Percentiles rank a stretch among this genome's conserved stretches.
Conservation (phyloP, 2,329 filamentous ascomycete genomes). For the Neurospora crassa region DNA sequence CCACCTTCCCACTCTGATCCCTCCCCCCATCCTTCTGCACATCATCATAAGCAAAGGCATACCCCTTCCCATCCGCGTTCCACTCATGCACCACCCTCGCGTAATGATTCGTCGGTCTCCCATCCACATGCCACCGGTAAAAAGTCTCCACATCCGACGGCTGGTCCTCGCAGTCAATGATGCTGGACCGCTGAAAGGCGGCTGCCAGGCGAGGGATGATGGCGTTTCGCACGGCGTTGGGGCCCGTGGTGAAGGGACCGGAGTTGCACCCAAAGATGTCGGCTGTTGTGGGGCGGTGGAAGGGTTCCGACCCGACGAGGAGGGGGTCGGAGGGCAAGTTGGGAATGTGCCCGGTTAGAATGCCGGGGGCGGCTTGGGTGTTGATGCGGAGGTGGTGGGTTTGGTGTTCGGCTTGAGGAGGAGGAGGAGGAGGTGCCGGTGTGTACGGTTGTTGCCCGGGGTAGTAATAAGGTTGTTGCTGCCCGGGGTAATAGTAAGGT, state of each 20-base stretch:
- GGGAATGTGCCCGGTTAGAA: constrained; percentile 38
- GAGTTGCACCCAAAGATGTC: constrained; percentile 61
- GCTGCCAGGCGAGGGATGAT: constrained; percentile 39
- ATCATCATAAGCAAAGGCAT: constrained; percentile 54
- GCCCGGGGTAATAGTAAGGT: not conserved
- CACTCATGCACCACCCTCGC: constrained; percentile 44
- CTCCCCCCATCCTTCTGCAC: constrained; percentile 40
- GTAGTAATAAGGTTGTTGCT: not conserved
- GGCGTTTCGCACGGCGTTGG: constrained; percentile 28
- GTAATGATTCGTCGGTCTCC: constrained; percentile 45
- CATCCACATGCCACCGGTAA: constrained; percentile 23
- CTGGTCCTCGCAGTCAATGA: constrained; percentile 34
- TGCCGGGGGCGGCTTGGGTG: constrained; percentile 52
- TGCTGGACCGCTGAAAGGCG: constrained; percentile 43
- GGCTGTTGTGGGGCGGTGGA: constrained; percentile 44
- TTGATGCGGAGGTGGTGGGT: constrained; percentile 42
- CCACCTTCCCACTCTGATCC: constrained; percentile 47
- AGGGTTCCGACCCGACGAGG: constrained; percentile 31
- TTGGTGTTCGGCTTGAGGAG: not conserved
- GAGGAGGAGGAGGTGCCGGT: not conserved
- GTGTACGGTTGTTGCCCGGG: not conserved
- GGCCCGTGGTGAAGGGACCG: constrained; percentile 45
- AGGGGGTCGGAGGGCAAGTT: constrained; percentile 28
- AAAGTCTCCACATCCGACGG: constrained; percentile 27
- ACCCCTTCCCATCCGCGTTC: constrained; percentile 45